A percentile compares a stretch with the other conserved stretches of the same genome.
Conservation (phyloP, 2,329 filamentous ascomycete species). For the Ophiostoma novo-ulmi region DNA sequence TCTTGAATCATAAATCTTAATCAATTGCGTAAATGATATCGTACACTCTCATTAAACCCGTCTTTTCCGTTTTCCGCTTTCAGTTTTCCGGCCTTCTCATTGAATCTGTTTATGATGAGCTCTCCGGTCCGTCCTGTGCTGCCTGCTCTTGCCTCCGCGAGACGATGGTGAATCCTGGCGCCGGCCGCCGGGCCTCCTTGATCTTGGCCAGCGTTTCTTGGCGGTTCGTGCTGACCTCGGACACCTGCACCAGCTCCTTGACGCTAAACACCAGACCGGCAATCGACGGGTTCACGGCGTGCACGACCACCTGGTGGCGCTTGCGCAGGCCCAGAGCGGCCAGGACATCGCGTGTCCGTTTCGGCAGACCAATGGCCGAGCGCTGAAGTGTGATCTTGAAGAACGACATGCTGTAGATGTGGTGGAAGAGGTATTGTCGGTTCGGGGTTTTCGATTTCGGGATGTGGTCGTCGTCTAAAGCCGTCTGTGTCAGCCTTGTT, state of each 20-base stretch:
- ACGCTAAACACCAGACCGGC: constrained; percentile 91
- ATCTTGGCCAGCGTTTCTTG: constrained; percentile 63
- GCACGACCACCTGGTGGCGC: constrained; percentile 82
- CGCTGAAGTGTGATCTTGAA: constrained; percentile 90
- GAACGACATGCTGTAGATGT: constrained; percentile 57
- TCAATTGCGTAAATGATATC: neutral
- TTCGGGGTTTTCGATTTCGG: neutral
- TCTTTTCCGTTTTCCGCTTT: neutral
- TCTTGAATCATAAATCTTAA: neutral
- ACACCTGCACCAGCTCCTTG: constrained; percentile 82
- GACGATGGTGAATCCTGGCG: constrained; percentile 57
- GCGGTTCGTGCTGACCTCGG: constrained; percentile 64
- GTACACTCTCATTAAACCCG: neutral
- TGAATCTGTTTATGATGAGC: neutral
- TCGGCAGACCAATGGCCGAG: constrained; percentile 80
- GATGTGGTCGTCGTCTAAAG: neutral
- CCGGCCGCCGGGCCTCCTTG: constrained; percentile 65
- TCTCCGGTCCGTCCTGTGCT: neutral
- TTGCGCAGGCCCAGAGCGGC: constrained; percentile 78
- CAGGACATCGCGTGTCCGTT: constrained; percentile 73
- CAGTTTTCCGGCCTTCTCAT: neutral
- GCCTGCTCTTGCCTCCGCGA: constrained; percentile 14
- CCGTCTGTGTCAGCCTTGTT: neutral
- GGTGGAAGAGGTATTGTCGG: neutral
- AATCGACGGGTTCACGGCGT: constrained; percentile 72